Base-by-base conservation (phyloP, 2,329 filamentous ascomycete genomes). In the Cytospora piceae region DNA sequence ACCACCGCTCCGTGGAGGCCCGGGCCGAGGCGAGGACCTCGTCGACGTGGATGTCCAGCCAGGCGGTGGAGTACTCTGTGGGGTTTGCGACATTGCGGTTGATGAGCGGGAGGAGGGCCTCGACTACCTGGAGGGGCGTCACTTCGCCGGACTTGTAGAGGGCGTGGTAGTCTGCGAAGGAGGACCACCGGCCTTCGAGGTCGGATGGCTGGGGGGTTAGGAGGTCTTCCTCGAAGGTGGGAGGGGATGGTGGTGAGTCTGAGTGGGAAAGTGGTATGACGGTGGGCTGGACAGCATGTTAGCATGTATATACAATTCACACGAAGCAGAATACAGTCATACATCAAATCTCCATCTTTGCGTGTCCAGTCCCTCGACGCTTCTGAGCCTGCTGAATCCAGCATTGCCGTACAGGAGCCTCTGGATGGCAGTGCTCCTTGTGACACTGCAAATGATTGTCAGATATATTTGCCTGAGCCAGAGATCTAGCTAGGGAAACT, bases 121-220 rank as follows among this genome's bases (percentile, higher is more conserved):
- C 86, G 15, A 83, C 85, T 1, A 97, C 90, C 68, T 89, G 85
- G 0, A 86, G 81, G 0, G 93, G 93, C 0, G 92, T 95, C 65
- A 90, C 74, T 67, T 83, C 80, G 59, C 91, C 90, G 6, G 86
- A 86, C 68, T 83, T 83, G 79, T 94, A 96, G 51, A 91, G 84
- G 60, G 85, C 83, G 74, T 93, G 89, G 74, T 93, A 97, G 77
- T 97, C 92, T 15, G 85, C 83, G 29, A 88, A 85, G 4, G 90
- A 90, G 74, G 88, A 86, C 78, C 91, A 92, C 54, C 85, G 83
- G 20, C 79, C 81, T 6, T 75, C 71, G 15, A 80, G 73, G 54
- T 78, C 74, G 20, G 76, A 73, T 9, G 83, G 77, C 58, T 79
- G 78, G 14, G 76, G 76, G 55, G 75, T 73, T 57, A 77, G 74